Percentiles rank a stretch among this genome's conserved stretches.
Conservation (phyloP, 2,329 filamentous ascomycete genomes). For the Zalaria sp. region DNA sequence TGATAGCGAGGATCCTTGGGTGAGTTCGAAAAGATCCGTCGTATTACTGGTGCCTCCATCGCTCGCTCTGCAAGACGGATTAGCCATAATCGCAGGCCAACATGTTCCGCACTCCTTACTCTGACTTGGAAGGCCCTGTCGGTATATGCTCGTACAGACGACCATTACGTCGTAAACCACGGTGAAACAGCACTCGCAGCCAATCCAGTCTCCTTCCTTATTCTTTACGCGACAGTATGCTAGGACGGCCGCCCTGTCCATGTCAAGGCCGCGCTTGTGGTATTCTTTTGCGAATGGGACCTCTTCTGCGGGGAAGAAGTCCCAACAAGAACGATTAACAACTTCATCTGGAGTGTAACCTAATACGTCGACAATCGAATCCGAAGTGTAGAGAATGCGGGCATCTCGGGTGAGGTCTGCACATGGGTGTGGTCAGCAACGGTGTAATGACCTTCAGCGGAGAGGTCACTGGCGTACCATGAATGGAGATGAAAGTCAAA, state of each 20-base stretch:
- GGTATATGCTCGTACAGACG: conserved; percentile 69
- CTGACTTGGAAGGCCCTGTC: conserved; percentile 52
- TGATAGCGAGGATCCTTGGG: conserved; percentile 75
- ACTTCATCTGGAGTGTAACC: conserved; percentile 68
- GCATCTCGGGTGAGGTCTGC: conserved; percentile 62
- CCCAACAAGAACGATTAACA: conserved; percentile 62
- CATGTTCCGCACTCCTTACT: conserved; percentile 39
- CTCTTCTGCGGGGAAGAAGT: conserved; percentile 76
- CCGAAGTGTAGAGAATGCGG: conserved; percentile 69
- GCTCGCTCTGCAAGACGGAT: conserved; percentile 46
- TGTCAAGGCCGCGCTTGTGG: conserved; percentile 56
- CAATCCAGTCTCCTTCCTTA: conserved; percentile 56
- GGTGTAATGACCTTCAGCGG: neutral
- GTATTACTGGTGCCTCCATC: conserved; percentile 61
- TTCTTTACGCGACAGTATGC: conserved; percentile 63
- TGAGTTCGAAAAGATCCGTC: conserved; percentile 67
- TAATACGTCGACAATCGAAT: conserved; percentile 70
- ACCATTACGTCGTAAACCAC: conserved; percentile 80
- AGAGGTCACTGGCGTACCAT: conserved; percentile 43
- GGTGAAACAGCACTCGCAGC: conserved; percentile 81
- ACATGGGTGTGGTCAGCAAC: neutral
- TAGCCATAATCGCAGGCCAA: neutral
- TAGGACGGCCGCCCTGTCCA: conserved; percentile 75
- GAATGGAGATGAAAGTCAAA: conserved; percentile 74
- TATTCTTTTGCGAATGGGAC: conserved; percentile 59